Base-by-base conservation (phyloP, 805 yeast species). In the Candida ovalis region DNA sequence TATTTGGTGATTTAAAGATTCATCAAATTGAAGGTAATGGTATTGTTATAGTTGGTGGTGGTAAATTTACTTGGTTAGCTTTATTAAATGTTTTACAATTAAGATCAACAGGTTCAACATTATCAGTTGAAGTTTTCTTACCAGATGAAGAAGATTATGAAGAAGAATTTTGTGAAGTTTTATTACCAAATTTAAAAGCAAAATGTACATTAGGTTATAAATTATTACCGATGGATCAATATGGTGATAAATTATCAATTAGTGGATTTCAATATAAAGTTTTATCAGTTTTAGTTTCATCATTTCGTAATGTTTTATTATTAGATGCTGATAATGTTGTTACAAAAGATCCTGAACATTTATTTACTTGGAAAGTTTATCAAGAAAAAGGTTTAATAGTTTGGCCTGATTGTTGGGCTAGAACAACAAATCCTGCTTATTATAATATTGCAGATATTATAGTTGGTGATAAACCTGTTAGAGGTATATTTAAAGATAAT, bases 341-440 rank as follows among this genome's bases (percentile, higher is more conserved):
- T 2, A 61, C 72, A 15, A 58, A 52, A 36, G 66, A 69, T 56
- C 64, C 74, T 17, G 80, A 78, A 45, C 65, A 66, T 44, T 67
- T 83, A 38, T 77, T 82, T 46, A 61, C 62, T 1, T 72, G 78
- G 30, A 60, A 68, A 12, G 66, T 71, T 7, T 82, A 68, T 64
- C 55, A 61, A 40, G 63, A 73, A 9, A 64, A 66, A 17, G 76
- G 78, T 0, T 59, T 82, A 46, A 68, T 82, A 9, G 49, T 81
- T 8, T 82, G 88, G 88, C 88, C 88, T 3, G 88, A 82, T 63
- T 77, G 78, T 32, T 82, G 88, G 88, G 73, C 82, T 2, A 70
- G 88, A 62, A 80, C 87, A 4, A 81, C 87, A 8, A 73, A 78
- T 52, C 88, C 88, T 19, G 69, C 68, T 42, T 80, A 64, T 57